These are phyloP conservation scores for Phytophthora idaei DNA, from an alignment of 352 stramenopile genomes.

Conservation along the genomic window DNA sequence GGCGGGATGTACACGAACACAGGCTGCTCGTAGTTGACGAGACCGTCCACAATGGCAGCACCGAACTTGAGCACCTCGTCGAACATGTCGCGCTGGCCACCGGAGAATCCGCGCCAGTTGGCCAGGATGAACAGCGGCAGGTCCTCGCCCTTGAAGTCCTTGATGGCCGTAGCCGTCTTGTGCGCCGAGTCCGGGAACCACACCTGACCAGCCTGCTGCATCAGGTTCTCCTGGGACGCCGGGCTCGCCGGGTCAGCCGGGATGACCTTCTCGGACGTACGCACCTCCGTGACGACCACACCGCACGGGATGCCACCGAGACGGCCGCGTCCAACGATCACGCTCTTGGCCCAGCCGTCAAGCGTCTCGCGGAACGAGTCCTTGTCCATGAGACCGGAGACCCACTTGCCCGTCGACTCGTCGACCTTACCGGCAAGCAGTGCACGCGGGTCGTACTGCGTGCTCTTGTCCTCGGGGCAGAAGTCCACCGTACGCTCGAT, in stretches of 20 bases:
- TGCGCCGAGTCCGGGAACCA: conserved; percentile 99
- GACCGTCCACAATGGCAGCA: conserved; percentile 99
- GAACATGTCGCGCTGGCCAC: conserved; percentile 99
- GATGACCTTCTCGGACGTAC: conserved; percentile 96
- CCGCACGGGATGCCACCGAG: conserved; percentile 98
- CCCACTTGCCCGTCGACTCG: conserved; percentile 80
- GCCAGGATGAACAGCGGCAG: conserved; percentile 99
- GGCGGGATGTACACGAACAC: conserved; percentile 99
- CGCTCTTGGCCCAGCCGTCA: conserved; percentile 99
- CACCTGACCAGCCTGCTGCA: conserved; percentile 98
- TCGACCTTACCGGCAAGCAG: conserved; percentile 90
- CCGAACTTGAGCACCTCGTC: conserved; percentile 99
- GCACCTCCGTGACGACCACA: conserved; percentile 98
- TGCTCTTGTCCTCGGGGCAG: conserved; percentile 90
- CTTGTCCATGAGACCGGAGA: conserved; percentile 98
- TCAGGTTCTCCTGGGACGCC: conserved; percentile 95
- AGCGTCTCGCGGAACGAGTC: conserved; percentile 99
- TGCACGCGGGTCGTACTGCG: conserved; percentile 95
- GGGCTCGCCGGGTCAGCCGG: conserved; percentile 98
- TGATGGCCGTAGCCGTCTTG: conserved; percentile 99
- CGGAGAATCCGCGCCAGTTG: conserved; percentile 99
- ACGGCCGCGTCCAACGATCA: conserved; percentile 97
- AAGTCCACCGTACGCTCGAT: conserved; percentile 93
- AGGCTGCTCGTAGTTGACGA: conserved; percentile 99
- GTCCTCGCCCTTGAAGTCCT: conserved; percentile 99